These are phyloP conservation scores for Eutrema heterophyllum DNA, from an alignment of 345 rosid species.

Conservation along the genomic window DNA sequence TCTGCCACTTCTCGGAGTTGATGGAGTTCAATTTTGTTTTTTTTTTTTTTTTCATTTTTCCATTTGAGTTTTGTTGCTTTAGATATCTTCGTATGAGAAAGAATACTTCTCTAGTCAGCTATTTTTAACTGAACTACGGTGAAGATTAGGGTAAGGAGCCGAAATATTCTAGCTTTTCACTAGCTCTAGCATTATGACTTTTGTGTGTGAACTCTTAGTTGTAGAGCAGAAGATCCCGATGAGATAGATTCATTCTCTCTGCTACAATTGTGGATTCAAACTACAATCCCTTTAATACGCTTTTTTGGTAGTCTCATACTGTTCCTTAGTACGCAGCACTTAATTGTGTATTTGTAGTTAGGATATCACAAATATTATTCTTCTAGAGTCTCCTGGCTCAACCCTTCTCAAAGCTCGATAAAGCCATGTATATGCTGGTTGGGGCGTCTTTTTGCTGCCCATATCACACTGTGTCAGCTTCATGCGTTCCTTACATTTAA, in stretches of 20 bases:
- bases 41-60: too few species aligned
- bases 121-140: background rate
- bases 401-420: background rate
- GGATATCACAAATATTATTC: background rate
- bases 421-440: background rate
- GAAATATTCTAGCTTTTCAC: background rate
- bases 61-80: background rate
- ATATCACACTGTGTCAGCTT: background rate
- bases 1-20: background rate
- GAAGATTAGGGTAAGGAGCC: slow-evolving; percentile 4
- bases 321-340: too few species aligned
- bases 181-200: background rate
- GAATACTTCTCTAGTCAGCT: background rate
- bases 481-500: background rate
- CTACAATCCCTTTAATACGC: background rate
- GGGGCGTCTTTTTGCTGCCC: background rate
- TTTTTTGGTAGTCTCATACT: too few species aligned
- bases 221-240: background rate
- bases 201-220: background rate
- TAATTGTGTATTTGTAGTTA: background rate
- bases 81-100: background rate
- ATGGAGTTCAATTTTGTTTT: background rate
- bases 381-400: background rate
- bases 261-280: background rate
- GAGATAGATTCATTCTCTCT: slow-evolving; percentile 3